A percentile compares a stretch with the other conserved stretches of the same genome.
These are phyloP conservation scores for Vigna nakashimae DNA, from an alignment of 306 rosid species.

Conservation along the genomic window DNA sequence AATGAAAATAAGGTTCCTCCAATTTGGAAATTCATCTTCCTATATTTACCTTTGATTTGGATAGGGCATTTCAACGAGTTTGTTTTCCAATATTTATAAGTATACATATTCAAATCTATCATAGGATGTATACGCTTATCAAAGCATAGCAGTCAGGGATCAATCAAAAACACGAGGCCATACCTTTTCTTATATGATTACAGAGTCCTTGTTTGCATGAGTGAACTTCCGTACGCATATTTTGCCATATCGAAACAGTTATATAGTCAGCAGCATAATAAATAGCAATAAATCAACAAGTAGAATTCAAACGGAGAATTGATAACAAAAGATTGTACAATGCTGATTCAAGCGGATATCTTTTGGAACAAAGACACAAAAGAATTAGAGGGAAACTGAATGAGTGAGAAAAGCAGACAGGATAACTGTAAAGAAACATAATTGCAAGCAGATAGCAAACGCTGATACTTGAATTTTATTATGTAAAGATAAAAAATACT, in stretches of 20 bases:
- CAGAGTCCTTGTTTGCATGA: constrained; percentile 68
- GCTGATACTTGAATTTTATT: too few relatives aligned
- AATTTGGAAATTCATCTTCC: constrained; percentile 12
- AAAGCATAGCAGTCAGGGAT: constrained; percentile 18
- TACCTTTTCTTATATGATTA: constrained; percentile 68
- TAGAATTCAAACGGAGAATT: not conserved
- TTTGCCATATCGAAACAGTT: constrained; percentile 38
- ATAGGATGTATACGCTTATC: not conserved
- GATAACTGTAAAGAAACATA: constrained; percentile 23
- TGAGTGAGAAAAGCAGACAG: not conserved
- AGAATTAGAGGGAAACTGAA: not conserved
- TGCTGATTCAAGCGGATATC: constrained; percentile 8
- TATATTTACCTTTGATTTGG: constrained; percentile 5
- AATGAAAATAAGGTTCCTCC: constrained; percentile 27
- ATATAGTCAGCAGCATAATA: constrained; percentile 36
- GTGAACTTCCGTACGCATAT: constrained; percentile 63
- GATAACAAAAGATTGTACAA: not conserved
- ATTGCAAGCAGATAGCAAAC: not conserved
- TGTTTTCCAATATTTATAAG: constrained; percentile 5
- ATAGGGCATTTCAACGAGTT: not conserved
- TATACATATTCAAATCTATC: not conserved
- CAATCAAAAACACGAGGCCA: constrained; percentile 14
- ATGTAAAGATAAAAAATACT: too few relatives aligned
- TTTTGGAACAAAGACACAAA: constrained; percentile 19
- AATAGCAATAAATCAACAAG: constrained; percentile 17